phyloP scores from a whole-genome alignment of 805 yeast genomes.

The Tetrapisispora taiwanensis region DNA sequence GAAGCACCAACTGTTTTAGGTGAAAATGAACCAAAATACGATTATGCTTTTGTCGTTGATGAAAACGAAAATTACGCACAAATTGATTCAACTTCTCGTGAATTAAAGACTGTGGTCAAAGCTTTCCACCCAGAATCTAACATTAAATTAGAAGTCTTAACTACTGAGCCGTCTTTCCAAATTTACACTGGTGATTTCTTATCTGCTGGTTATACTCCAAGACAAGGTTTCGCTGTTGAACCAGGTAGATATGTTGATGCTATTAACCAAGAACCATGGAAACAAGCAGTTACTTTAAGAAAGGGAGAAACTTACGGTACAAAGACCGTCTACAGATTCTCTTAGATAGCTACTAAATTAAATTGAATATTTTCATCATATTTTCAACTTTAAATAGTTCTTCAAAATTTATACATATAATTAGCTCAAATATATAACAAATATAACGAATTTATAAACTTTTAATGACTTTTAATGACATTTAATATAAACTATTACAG shows the following conservation, averaged over 20 bases:
- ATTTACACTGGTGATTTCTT: slow-evolving; percentile 52
- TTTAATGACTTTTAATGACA: too few relatives aligned
- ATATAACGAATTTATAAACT: too few relatives aligned
- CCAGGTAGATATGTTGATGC: slow-evolving; percentile 53
- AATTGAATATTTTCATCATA: background rate
- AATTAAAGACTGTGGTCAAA: slow-evolving; percentile 32
- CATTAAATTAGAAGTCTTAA: slow-evolving; percentile 33
- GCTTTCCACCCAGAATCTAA: slow-evolving; percentile 38
- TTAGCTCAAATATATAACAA: too few relatives aligned
- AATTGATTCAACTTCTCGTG: slow-evolving; percentile 37
- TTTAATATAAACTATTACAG: too few relatives aligned
- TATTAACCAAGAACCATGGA: slow-evolving; percentile 38
- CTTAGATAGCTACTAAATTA: slow-evolving; percentile 1
- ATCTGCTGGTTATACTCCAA: slow-evolving; percentile 29
- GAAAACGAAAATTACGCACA: slow-evolving; percentile 12
- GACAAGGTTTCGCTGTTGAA: slow-evolving; percentile 53
- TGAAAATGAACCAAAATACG: slow-evolving; percentile 28
- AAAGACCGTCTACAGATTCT: slow-evolving; percentile 23
- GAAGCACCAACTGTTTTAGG: slow-evolving; percentile 23
- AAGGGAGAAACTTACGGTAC: slow-evolving; percentile 48
- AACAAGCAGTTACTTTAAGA: slow-evolving; percentile 36
- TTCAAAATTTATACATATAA: background rate
- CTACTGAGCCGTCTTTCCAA: slow-evolving; percentile 62
- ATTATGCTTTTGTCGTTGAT: slow-evolving; percentile 40
- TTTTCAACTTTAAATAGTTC: background rate